Evolutionary conservation across 1,139 yeast species (phyloP).

Genomic region (Debaryomyces udenii): DNA sequence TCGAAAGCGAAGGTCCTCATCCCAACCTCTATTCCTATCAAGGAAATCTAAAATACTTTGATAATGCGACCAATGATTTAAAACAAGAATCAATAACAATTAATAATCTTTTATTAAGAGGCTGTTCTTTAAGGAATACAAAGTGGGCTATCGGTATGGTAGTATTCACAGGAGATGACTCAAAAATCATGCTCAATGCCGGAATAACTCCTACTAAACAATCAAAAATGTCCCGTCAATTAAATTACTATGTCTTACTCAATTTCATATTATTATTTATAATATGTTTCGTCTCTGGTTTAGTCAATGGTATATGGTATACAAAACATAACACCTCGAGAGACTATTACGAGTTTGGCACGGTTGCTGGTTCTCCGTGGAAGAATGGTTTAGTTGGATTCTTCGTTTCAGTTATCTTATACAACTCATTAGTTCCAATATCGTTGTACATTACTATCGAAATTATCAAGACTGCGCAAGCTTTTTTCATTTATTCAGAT

Average conservation of each 20-base stretch:
- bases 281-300: constrained; percentile 55
- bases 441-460: constrained; percentile 63
- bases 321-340: constrained; percentile 36
- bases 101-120: constrained; percentile 53
- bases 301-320: constrained; percentile 56
- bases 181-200: constrained; percentile 60
- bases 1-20: constrained; percentile 61
- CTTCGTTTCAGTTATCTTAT: constrained; percentile 56
- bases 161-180: constrained; percentile 55
- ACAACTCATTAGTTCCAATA: constrained; percentile 62
- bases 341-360: constrained; percentile 50
- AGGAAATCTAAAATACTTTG: constrained; percentile 50
- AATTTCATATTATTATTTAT: constrained; percentile 51
- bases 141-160: constrained; percentile 59
- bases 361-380: constrained; percentile 54
- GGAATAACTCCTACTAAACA: constrained; percentile 62
- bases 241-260: constrained; percentile 52
- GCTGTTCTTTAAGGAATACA: constrained; percentile 56
- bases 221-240: constrained; percentile 53
- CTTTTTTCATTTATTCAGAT: constrained; percentile 58
- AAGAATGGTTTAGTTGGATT: constrained; percentile 55
- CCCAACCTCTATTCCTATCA: constrained; percentile 56
- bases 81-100: constrained; percentile 49
- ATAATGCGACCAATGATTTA: constrained; percentile 21
- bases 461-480: constrained; percentile 61